Evolutionary conservation across 1,284 basidiomycete species (phyloP), one percentile per base, ranked within the genome.

Genomic region (Prillingera fragicola): DNA sequence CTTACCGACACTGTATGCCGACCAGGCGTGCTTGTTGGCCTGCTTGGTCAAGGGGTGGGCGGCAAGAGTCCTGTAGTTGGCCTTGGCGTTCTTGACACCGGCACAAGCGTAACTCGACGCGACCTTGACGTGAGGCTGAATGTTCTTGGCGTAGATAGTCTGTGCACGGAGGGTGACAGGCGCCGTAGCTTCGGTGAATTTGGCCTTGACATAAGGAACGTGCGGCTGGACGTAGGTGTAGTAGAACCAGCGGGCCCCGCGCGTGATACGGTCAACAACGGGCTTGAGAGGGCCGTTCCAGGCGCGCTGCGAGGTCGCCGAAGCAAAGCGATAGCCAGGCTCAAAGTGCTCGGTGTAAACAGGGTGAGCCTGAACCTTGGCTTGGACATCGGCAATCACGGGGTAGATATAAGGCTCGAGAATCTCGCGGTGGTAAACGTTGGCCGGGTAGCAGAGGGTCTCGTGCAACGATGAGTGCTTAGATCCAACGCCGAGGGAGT

Each of bases 371-470:
- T 50, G 31, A 9, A 59, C 27, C 40, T 52, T 45, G n/a, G 40
- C 25, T 34, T 58, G 54, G 15, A 43, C 45, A 19, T 62, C 52
- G 22, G 56, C 60, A 5, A 65, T 25, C 8, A 45, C 37, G 14
- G 62, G 62, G 45, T 63, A 62, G 26, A 65, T 45, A 37, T 63
- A 63, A 0, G 62, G 62, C 38, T 62, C 43, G 21, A 69, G 56
- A 26, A 69, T 51, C 15, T 59, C 50, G 6, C 46, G 38, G 37
- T 64, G 59, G 47, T 69, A 69, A 13, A 62, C 55, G 48, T 68
- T 65, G 19, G 67, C 45, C 8, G 67, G 67, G 48, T 68, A 67
- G 38, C 67, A 69, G 19, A 69, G 50, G 0, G 57, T 55, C 38
- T 62, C 43, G 40, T 67, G 65, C 1, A 62, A 49, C 17, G 46